phyloP scores from a whole-genome alignment of 2,329 filamentous ascomycete genomes.

The Paecilomyces fulvus region DNA sequence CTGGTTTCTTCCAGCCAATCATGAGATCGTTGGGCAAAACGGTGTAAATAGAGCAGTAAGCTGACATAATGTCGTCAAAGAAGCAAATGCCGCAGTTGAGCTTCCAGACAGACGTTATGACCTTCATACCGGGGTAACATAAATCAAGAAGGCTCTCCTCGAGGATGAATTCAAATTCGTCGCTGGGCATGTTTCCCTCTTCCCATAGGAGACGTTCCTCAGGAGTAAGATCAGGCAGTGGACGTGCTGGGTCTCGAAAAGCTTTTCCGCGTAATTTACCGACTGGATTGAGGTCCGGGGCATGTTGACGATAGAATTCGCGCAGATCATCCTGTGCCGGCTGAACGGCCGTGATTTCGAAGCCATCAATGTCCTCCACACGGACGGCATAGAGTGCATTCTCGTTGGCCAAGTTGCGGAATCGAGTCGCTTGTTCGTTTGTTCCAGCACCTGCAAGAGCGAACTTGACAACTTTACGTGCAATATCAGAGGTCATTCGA shows the following conservation, averaged over 20 bases:
- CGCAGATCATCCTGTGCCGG: conserved; percentile 37
- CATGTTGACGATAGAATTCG: conserved; percentile 40
- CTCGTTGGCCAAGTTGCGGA: conserved; percentile 25
- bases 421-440: conserved; percentile 29
- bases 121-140: conserved; percentile 58
- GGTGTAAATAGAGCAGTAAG: conserved; percentile 56
- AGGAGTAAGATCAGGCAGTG: conserved; percentile 28
- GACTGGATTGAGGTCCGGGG: conserved; percentile 40
- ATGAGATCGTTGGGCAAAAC: conserved; percentile 63
- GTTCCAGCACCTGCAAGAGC: conserved; percentile 42
- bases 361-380: conserved; percentile 45
- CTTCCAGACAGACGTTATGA: conserved; percentile 48
- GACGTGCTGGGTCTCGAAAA: conserved; percentile 39
- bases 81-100: conserved; percentile 55
- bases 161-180: conserved; percentile 53
- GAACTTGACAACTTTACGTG: conserved; percentile 42
- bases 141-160: conserved; percentile 53
- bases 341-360: conserved; percentile 52
- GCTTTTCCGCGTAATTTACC: conserved; percentile 46
- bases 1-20: conserved; percentile 55
- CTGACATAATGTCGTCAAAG: conserved; percentile 49
- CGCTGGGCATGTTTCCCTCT: conserved; percentile 9
- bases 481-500: conserved; percentile 39
- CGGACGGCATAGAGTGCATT: conserved; percentile 34
- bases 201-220: conserved; percentile 22